A percentile compares a stretch with the other conserved stretches of the same genome.
phyloP scores from a whole-genome alignment of 805 yeast species.

The Myxozyma geophila region DNA sequence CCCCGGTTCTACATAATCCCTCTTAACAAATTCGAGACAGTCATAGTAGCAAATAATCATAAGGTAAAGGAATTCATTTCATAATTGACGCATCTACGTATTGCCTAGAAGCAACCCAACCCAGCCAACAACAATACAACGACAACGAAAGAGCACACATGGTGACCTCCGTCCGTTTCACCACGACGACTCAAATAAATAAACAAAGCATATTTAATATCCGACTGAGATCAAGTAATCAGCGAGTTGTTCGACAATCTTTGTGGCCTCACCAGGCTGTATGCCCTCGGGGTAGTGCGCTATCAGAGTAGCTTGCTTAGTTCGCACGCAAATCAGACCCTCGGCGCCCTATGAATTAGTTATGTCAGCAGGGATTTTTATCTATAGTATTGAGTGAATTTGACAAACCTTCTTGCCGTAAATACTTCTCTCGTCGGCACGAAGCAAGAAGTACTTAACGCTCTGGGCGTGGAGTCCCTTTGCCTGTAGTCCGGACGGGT shows the following conservation, averaged over 20 bases:
- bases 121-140: too few species aligned
- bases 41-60: too few species aligned
- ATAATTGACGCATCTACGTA: too few species aligned
- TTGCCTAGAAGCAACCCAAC: too few species aligned
- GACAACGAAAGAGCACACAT: too few species aligned
- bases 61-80: too few species aligned
- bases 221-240: conserved; percentile 90
- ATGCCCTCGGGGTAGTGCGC: conserved; percentile 94
- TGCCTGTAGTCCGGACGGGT: conserved; percentile 78
- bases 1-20: too few species aligned
- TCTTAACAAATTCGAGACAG: too few species aligned
- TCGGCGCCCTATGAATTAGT: conserved; percentile 60
- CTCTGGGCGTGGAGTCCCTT: conserved; percentile 85
- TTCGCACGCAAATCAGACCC: conserved; percentile 89
- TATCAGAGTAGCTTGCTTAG: conserved; percentile 86
- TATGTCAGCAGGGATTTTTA: too few species aligned
- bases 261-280: conserved; percentile 93
- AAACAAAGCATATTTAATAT: conserved; percentile 53
- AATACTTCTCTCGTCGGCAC: conserved; percentile 89
- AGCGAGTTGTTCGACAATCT: conserved; percentile 92
- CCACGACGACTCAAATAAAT: not conserved
- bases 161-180: too few species aligned
- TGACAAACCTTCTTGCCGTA: conserved; percentile 73
- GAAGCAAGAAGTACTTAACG: conserved; percentile 82
- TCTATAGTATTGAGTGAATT: not conserved